Percentiles rank a stretch among this genome's conserved stretches.
Conservation (phyloP, 257 asterid genomes). For the Solanum corneliomulleri region DNA sequence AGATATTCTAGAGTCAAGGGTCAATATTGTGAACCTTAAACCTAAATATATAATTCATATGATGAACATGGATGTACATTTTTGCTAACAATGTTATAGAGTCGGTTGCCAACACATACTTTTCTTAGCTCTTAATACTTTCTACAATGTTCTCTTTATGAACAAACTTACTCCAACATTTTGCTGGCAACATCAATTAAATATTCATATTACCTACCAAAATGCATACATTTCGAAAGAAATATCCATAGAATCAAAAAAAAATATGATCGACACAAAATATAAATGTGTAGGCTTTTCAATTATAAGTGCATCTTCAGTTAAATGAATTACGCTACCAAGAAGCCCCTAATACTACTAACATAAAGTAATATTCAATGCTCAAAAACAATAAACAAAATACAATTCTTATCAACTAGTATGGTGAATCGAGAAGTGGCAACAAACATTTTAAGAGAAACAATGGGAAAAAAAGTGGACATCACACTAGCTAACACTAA, state of each 20-base stretch:
- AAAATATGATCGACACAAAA: not conserved
- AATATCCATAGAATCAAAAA: not conserved
- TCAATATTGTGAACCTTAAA: not conserved
- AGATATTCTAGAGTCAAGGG: not conserved
- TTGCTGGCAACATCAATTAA: not conserved
- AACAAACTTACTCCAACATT: not conserved
- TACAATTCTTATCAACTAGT: not conserved
- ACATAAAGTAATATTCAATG: not conserved
- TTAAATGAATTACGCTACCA: not conserved
- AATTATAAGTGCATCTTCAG: not conserved
- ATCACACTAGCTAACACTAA: not conserved
- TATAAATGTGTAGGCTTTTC: not conserved
- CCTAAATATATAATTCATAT: not conserved
- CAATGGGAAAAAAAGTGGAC: not conserved
- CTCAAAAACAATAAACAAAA: not conserved
- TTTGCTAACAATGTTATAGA: not conserved
- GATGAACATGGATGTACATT: not conserved
- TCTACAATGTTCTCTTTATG: not conserved
- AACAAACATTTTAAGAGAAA: not conserved
- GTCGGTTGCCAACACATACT: not conserved
- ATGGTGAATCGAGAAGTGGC: not conserved
- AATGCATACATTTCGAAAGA: not conserved
- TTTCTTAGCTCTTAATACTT: not conserved
- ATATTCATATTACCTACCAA: not conserved
- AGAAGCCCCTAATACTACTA: not conserved